A percentile compares a stretch with the other conserved stretches of the same genome.
phyloP scores from a whole-genome alignment of 1,284 basidiomycete genomes.

The Ganoderma lucidum region DNA sequence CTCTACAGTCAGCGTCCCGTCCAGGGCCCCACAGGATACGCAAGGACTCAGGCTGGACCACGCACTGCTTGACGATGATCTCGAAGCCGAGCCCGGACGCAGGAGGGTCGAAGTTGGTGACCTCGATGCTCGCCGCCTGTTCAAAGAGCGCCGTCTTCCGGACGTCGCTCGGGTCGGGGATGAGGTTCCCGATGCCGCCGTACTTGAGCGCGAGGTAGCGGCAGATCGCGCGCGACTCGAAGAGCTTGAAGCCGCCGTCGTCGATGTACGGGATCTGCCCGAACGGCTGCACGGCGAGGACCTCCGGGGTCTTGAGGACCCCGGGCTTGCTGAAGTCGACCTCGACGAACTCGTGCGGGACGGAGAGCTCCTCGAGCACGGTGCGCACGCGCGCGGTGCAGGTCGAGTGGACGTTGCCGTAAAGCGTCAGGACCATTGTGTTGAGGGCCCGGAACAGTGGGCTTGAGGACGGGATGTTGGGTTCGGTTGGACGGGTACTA shows the following conservation, averaged over 20 bases:
- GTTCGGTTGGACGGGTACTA: no score
- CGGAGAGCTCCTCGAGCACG: constrained; percentile 58
- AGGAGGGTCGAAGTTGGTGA: constrained; percentile 57
- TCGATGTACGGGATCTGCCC: constrained; percentile 71
- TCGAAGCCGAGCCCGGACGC: constrained; percentile 51
- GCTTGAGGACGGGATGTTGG: no score
- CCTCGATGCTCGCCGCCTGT: constrained; percentile 63
- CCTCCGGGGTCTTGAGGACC: constrained; percentile 54
- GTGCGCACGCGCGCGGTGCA: constrained; percentile 56
- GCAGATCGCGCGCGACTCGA: constrained; percentile 61
- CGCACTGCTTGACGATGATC: constrained; percentile 56
- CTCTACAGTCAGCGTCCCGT: not conserved
- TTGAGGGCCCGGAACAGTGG: not conserved
- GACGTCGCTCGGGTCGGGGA: constrained; percentile 41
- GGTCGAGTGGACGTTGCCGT: constrained; percentile 52
- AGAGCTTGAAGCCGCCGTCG: constrained; percentile 55
- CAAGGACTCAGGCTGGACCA: not conserved
- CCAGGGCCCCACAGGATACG: not conserved
- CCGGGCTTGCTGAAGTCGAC: constrained; percentile 53
- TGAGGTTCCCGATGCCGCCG: constrained; percentile 46
- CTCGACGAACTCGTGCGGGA: constrained; percentile 56
- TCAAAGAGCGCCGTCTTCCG: constrained; percentile 58
- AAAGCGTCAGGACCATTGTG: constrained; percentile 60
- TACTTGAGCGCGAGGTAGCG: constrained; percentile 59
- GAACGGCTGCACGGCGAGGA: constrained; percentile 63